Evolutionary conservation across 352 stramenopile genomes (phyloP), one percentile per base, ranked within the genome.

Genomic region (Peronospora belbahrii): DNA sequence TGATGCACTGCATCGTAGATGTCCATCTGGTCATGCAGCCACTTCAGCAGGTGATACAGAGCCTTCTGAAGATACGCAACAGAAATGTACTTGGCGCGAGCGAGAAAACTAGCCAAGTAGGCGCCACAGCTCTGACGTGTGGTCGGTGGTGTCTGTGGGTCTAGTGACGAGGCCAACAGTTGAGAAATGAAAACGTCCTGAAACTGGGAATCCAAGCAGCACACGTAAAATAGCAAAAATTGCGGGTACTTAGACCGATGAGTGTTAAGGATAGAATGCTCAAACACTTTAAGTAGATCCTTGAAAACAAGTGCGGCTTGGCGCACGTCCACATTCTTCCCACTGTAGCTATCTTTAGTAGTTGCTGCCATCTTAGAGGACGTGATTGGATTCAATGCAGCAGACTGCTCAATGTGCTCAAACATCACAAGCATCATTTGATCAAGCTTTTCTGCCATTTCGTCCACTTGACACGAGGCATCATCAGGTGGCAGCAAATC

Each of bases 81-180:
- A 19, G 78, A 84, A 32, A 98, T 88, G 67, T 96, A 98, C 40
- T 89, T 96, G 20, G 92, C 88, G 20, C 95, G 80, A 42, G 88
- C 95, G 11, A 99, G 69, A 54, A 98, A 98, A 19, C 92, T 98
- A 15, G 94, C 95, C 18, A 98, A 67, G 61, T 98, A 98, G 20
- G 90, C 96, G 11, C 88, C 86, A 48, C 88, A 94, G 51, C 83
- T 97, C 65, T 97, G 94, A 15, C 87, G 79, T 23, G 88, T 95
- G 27, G 92, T 80, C 9, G 88, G 79, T 6, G 93, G 85, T 48
- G 60, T 83, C 38, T 95, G 88, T 8, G 79, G 59, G 30, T 93
- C 82, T 25, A 88, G 67, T 38, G 74, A 88, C 19, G 74, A 71
- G 0, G 76, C 62, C 9, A 92, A 62, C 15, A 94, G 60, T 47